Base-by-base conservation (phyloP, 1,284 basidiomycete species). In the Leccinum insolens region DNA sequence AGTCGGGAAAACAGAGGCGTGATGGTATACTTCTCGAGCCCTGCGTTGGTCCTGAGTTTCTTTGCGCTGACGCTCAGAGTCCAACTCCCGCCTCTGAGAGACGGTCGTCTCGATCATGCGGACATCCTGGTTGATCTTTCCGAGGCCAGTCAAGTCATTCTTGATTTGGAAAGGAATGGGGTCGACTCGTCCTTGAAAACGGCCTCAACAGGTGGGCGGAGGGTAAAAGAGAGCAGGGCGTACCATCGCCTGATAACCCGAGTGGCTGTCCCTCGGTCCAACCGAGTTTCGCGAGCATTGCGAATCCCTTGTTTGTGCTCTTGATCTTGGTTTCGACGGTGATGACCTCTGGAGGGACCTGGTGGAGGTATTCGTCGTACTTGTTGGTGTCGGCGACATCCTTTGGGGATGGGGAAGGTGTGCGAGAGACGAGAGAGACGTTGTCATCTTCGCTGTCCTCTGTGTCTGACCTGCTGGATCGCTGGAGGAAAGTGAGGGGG, bases 41-140 rank as follows among this genome's bases (percentile, higher is more conserved):
- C 78, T 83, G 52, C 90, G 88, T 73, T 94, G 91, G 64, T 91
- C 89, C 65, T 88, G 89, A 1, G 88, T 92, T 78, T 95, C 93
- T 74, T 88, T 90, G 61, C 84, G 88, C 76, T 92, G 89, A 55
- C 90, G 85, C 76, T 94, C 92, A 1, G 92, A 93, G 71, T 93
- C 91, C 17, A 94, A 80, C 64, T 82, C 89, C 15, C 92, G 87
- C 25, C 93, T 87, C 72, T 93, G 90, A 7, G 92, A 89, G 28
- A 93, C 92, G 4, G 93, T 93, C 1, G 89, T 88, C 75, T 94
- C 92, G 65, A 93, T 91, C 87, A 94, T 90, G 55, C 86, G 86
- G 61, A 90, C 85, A 76, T 95, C 93, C 75, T 93, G 91, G 67
- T 78, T 89, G 5, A 83, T 83, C 75, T 94, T 94, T 20, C 93